Base-by-base conservation (phyloP, 73 alveolate species). In the Effrenium voratum region DNA sequence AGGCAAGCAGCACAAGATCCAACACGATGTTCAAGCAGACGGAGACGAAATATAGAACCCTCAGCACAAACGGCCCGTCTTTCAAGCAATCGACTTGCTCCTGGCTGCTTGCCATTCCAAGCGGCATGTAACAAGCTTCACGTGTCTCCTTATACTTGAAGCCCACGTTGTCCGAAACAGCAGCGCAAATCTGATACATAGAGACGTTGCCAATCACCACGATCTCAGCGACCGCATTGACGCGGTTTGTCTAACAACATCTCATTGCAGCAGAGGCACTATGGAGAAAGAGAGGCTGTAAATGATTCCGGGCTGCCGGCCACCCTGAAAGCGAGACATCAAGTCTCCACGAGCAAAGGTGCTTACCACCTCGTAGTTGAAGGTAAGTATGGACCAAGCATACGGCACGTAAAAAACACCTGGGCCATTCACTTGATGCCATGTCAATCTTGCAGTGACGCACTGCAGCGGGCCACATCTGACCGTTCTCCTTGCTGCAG, bases 61-160 rank as follows among this genome's bases (percentile, higher is more conserved):
- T 90, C 38, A 70, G 52, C 24, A 8, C 63, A 52, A 8, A 52
- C 8, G 19, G 63, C 26, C 63, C 19, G 63, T 12, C 26, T 12
- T 8, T 19, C 8, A 19, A 52, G 19, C 26, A 19, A n/a, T n/a
- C 66, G 28, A 34, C 15, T 19, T 72, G 30, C 77, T 30, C n/a
- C 36, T 60, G 16, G 19, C 26, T 30, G n/a, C 26, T 28, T 16
- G 43, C 44, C 26, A 30, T 40, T 55, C 59, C 38, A 49, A 90
- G 97, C 44, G 40, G 57, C 97, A 90, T 90, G 87, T 90, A 90
- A 52, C 97, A 90, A n/a, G 97, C 97, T 90, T 90, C 97, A 40
- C 97, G 80, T 34, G 97, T 90, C 76, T 90, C 97, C 66, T 90
- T 90, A 87, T 90, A 90, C 97, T 90, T 90, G 97, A 90, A 90